Base-by-base conservation (phyloP, 257 asterid genomes). In the Jaltomata sinuosa region DNA sequence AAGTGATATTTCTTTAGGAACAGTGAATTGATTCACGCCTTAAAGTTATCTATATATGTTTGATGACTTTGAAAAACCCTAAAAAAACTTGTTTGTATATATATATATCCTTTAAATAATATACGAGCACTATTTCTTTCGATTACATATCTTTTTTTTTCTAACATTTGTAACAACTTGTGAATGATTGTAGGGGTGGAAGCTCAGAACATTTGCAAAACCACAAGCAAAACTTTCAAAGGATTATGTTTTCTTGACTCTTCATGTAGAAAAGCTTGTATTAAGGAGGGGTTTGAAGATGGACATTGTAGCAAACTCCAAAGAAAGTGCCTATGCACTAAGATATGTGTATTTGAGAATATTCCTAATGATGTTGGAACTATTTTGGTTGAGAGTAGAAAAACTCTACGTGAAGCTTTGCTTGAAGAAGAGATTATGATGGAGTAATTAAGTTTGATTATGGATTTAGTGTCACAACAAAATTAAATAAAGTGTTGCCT, bases 141-240 rank as follows among this genome's bases (percentile, higher is more conserved):
- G 9, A 38, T 38, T 38, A 38, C 7, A 6, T 36, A 38, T 38
- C 7, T 38, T 38, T 38, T n/a, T 8, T 38, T 38, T 38, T 38
- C 42, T 49, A 49, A 49, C 53, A 49, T 49, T 38, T 38, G 42
- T 38, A 38, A 6, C 42, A 3, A 6, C 42, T 38, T 5, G 42
- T 38, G 6, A 38, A 38, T 38, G 42, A 38, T 38, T 38, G 65
- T n/a, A 57, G 15, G 10, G 65, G 65, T 57, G 31, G 31, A n/a
- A 57, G 31, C 6, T 36, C 6, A n/a, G 2, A n/a, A 1, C 5
- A n/a, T 0, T n/a, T 55, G 64, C 64, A 55, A 21, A 55, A 2
- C 29, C 3, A 0, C 0, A 9, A n/a, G 31, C 31, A n/a, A 3
- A 1, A 55, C 27, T 2, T n/a, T 8, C 31, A 0, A 1, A 0